Evolutionary conservation across 2,329 filamentous ascomycete genomes (phyloP).

Genomic region (Cladosporium sp.): DNA sequence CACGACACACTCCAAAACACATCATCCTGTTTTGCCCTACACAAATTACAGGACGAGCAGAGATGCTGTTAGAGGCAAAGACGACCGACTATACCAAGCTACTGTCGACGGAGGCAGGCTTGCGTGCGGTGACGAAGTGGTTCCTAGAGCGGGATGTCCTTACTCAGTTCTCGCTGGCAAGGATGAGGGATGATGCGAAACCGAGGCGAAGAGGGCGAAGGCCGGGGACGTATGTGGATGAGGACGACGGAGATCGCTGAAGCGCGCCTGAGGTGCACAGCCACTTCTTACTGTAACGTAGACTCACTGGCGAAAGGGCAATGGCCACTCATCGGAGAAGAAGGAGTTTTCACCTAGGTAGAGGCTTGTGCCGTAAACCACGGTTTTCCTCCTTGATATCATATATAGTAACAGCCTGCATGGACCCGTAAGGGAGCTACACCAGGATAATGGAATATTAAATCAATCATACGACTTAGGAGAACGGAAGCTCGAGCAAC

Average conservation of each 20-base stretch:
- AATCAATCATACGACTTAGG: no score
- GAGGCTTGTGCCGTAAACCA: conserved; percentile 24
- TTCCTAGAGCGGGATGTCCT: conserved; percentile 3
- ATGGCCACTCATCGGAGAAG: background rate
- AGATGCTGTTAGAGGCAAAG: conserved; percentile 6
- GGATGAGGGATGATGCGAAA: background rate
- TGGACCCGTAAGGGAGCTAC: background rate
- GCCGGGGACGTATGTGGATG: conserved; percentile 1
- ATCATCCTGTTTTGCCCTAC: background rate
- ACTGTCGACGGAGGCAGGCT: background rate
- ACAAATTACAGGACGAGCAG: background rate
- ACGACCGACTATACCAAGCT: conserved; percentile 1
- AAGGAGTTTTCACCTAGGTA: conserved; percentile 22
- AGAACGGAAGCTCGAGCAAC: no score
- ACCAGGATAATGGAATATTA: no score
- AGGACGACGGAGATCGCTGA: conserved; percentile 6
- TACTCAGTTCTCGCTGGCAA: background rate
- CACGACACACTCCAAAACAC: background rate
- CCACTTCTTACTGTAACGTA: background rate
- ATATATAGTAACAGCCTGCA: background rate
- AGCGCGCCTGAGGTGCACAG: conserved; percentile 5
- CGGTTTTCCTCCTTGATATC: conserved; percentile 22
- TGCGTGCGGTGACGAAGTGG: background rate
- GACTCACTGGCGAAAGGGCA: conserved; percentile 7
- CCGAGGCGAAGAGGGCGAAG: background rate